Evolutionary conservation across 148 eudicot species (phyloP), one percentile per base, ranked within the genome.

Genomic region (Vaccinium darrowii): DNA sequence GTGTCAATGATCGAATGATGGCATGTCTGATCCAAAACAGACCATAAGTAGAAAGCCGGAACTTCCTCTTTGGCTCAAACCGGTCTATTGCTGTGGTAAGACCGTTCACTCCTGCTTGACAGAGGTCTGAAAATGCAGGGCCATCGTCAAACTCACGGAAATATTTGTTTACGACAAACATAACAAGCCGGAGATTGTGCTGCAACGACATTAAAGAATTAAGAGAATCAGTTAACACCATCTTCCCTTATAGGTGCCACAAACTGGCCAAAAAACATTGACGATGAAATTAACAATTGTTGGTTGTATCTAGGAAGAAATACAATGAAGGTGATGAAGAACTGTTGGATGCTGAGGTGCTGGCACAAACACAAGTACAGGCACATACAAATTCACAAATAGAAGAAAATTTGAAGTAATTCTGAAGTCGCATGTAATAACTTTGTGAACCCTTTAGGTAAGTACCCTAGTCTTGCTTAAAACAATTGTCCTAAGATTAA

Each of bases 61-160:
- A 86, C 81, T 85, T 94, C 87, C 90, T 93, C 71, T 88, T 91
- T 19, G 99, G 98, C 81, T 97, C 98, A 93, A 97, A 95, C 21
- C 98, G 98, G 81, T 97, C 99, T 79, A 97, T 94, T 33, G 94
- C 98, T 25, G 92, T 92, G 21, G 94, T 97, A 25, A 97, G 93
- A 88, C 99, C 99, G 84, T 89, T 93, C 51, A 93, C 98, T 76
- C 99, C 99, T 80, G 94, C 98, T 87, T 96, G 99, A 87, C 99
- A 97, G 30, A 97, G 92, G 87, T 95, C 99, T 88, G 94, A 98
- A 82, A 94, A 97, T 72, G 86, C 89, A 27, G 95, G 96, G 62
- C 94, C 94, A 80, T 89, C 91, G 33, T 91, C 85, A 43, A 92
- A 95, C 87, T 94, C 96, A 86, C 90, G 96, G 90, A 97, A 97